Base-by-base conservation (phyloP, 768 basidiomycete species). In the Agrocybe praecox region DNA sequence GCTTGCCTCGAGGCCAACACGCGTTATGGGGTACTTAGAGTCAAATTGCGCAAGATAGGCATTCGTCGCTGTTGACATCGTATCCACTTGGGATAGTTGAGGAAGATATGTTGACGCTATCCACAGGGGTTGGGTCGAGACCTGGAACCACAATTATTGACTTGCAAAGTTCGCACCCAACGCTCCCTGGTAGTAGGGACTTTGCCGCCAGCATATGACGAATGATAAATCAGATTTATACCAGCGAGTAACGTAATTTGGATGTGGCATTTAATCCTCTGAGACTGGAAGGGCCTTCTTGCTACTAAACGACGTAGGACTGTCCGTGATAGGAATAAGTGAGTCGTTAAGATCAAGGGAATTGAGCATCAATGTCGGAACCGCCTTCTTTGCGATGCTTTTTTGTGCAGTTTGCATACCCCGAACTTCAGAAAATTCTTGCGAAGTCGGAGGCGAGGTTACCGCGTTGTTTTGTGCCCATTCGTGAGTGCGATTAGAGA, bases 281-380 rank as follows among this genome's bases (percentile, higher is more conserved):
- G 50, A n/a, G n/a, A n/a, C n/a, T n/a, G n/a, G 57, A 11, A 64
- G 65, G 17, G 70, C 58, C 45, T 67, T 63, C 23, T 69, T 55
- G 55, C 65, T 65, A 17, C 62, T 67, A 42, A 62, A 46, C 21
- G 69, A 69, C 21, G 74, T 67, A 17, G 77, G 75, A 63, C 76
- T 80, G 17, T 78, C 76, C 52, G 72, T 65, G n/a, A 78, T 53
- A 36, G 71, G 66, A 6, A 58, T 52, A 54, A 72, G 69, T n/a
- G 64, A 60, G 24, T 62, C 61, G 23, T 62, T 67, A 42, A 68
- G 65, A 51, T 72, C 71, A 53, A 68, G 57, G 1, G 67, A 66
- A 60, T 74, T 69, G 29, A 75, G 57, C 46, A 75, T 67, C 29
- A 74, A 57, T 6, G 67, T 62, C 15, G 71, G 68, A 6, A 70